phyloP scores from a whole-genome alignment of 2,329 filamentous ascomycete species.

The Neonectria ditissima region DNA sequence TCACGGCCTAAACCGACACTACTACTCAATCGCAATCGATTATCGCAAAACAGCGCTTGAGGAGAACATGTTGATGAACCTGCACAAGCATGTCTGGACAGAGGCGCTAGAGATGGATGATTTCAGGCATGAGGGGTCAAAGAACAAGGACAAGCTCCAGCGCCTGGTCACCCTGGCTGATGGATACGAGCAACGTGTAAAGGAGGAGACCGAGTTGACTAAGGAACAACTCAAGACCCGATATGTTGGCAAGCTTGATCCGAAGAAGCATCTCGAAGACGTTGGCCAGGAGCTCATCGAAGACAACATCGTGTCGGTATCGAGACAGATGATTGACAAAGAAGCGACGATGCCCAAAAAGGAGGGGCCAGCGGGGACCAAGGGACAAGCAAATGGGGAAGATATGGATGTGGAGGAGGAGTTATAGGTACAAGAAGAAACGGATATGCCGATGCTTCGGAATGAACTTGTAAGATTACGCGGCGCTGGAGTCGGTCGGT shows the following conservation, averaged over 20 bases:
- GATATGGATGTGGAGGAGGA: conserved; percentile 79
- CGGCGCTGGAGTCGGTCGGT: conserved; percentile 48
- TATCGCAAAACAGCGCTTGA: conserved; percentile 97
- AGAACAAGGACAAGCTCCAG: conserved; percentile 90
- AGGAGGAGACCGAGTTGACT: conserved; percentile 96
- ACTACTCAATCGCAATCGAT: conserved; percentile 99
- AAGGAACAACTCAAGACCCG: conserved; percentile 98
- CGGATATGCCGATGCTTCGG: conserved; percentile 37
- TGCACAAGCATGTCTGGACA: conserved; percentile 99
- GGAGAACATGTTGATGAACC: conserved; percentile 99
- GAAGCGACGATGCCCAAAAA: conserved; percentile 91
- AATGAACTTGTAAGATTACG: conserved; percentile 48
- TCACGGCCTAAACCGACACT: conserved; percentile 97
- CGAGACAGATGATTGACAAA: conserved; percentile 99
- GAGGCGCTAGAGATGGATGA: conserved; percentile 97
- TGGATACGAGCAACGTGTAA: conserved; percentile 98
- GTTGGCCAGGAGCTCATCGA: conserved; percentile 97
- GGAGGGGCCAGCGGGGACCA: conserved; percentile 60
- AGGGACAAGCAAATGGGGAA: conserved; percentile 66
- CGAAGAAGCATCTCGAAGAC: conserved; percentile 98
- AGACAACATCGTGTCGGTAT: conserved; percentile 99
- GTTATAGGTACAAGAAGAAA: conserved; percentile 45
- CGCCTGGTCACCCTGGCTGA: conserved; percentile 90
- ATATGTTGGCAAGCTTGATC: conserved; percentile 98
- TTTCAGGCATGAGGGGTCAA: conserved; percentile 84